Evolutionary conservation across 176 grass and related monocot species (phyloP).

Genomic region (sorghum (Sorghum bicolor)): Sorghum_bicolor_NCBIv3 NC_012878.2:45043001-45043500

Average conservation of each 20-base stretch:
- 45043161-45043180: neutral
- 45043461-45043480: neutral
- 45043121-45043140: neutral
- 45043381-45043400: neutral
- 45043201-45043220: neutral
- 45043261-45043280: neutral
- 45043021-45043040: neutral
- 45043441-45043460: neutral
- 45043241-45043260: neutral
- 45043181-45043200: neutral
- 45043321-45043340: neutral
- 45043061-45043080: neutral
- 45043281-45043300: neutral
- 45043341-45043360: neutral
- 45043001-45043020: neutral
- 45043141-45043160: neutral
- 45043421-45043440: neutral
- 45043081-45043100: neutral
- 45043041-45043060: neutral
- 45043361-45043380: no score
- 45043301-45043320: neutral
- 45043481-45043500: neutral
- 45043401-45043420: neutral
- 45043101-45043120: neutral
- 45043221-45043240: neutral